These are phyloP conservation scores for Cyathus pygmaeus DNA, from an alignment of 1,284 basidiomycete species.

Conservation along the genomic window DNA sequence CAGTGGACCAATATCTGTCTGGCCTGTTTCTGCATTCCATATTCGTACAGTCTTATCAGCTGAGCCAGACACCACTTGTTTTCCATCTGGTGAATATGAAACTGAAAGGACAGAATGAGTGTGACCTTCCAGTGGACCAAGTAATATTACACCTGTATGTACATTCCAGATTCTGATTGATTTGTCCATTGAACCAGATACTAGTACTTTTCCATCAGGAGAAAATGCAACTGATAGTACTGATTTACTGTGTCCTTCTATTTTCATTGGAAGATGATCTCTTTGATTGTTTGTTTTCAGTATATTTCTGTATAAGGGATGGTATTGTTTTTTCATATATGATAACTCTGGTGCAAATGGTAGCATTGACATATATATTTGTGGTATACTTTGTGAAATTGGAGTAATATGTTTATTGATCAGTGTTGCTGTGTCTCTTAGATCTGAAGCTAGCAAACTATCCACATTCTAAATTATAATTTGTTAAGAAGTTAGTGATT, in stretches of 20 bases:
- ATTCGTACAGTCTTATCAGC: conserved; percentile 5
- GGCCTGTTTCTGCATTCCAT: conserved; percentile 10
- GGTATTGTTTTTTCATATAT: neutral
- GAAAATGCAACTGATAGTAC: conserved; percentile 3
- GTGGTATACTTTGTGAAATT: neutral
- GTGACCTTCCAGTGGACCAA: neutral
- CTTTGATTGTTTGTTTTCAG: neutral
- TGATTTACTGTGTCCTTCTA: neutral
- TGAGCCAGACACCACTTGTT: conserved; percentile 9
- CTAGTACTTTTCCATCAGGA: conserved; percentile 2
- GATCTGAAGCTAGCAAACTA: neutral
- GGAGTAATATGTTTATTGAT: neutral
- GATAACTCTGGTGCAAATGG: neutral
- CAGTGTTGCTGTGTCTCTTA: neutral
- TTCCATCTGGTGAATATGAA: conserved; percentile 3
- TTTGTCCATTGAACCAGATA: conserved; percentile 5
- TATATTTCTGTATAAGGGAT: neutral
- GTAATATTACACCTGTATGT: neutral
- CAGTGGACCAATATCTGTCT: neutral
- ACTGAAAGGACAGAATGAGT: neutral
- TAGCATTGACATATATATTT: neutral
- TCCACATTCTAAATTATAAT: neutral
- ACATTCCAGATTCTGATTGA: conserved; percentile 4
- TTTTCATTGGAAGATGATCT: neutral
- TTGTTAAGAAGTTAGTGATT: too few species aligned